phyloP scores from a whole-genome alignment of 306 rosid species.

The Prunus mira region DNA sequence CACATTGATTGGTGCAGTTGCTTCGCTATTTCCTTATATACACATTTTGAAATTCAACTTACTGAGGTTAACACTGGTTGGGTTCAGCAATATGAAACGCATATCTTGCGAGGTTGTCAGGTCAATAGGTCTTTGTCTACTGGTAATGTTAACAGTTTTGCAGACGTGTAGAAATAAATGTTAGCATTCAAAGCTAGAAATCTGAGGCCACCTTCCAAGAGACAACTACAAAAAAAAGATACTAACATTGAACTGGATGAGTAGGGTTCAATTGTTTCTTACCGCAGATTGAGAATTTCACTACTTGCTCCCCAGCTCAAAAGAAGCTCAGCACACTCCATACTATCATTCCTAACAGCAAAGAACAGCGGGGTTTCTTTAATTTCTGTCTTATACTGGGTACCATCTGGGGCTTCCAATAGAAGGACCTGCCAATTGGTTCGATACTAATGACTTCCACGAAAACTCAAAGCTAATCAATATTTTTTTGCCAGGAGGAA shows the following conservation, averaged over 20 bases:
- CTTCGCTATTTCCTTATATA: neutral
- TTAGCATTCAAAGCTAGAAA: neutral
- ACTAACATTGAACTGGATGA: neutral
- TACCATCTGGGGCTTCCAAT: constrained; percentile 37
- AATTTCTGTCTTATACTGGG: constrained; percentile 35
- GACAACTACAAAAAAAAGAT: neutral
- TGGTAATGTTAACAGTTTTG: constrained; percentile 13
- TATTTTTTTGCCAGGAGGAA: neutral
- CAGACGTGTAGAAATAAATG: neutral
- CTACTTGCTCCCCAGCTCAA: constrained; percentile 43
- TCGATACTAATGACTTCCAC: neutral
- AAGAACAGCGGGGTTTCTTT: constrained; percentile 51
- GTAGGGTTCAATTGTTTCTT: neutral
- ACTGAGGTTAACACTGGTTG: constrained; percentile 29
- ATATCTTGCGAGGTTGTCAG: constrained; percentile 40
- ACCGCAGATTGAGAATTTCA: constrained; percentile 45
- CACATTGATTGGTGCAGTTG: neutral
- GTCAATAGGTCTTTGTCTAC: constrained; percentile 45
- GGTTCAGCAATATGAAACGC: constrained; percentile 37
- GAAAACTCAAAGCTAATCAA: neutral
- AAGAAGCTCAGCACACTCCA: constrained; percentile 40
- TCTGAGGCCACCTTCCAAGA: neutral
- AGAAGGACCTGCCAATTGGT: constrained; percentile 29
- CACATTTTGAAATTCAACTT: constrained; percentile 16
- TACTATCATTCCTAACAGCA: constrained; percentile 41